These are phyloP conservation scores for Puccinia brachypodii DNA, from an alignment of 1,284 basidiomycete genomes.

Conservation along the genomic window DNA sequence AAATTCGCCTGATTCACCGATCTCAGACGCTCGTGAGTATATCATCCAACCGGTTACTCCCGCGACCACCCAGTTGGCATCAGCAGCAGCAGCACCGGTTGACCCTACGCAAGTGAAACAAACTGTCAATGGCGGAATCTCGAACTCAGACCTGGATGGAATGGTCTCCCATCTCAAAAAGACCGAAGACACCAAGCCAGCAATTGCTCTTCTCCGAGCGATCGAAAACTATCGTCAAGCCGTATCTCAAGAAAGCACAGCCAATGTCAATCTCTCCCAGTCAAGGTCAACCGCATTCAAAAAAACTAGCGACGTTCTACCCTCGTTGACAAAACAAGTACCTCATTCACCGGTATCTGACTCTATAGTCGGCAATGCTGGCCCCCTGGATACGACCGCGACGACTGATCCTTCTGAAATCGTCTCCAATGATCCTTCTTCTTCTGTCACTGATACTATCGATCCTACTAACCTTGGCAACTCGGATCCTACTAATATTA, in stretches of 20 bases:
- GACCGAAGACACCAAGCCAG: not conserved
- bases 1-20: not conserved
- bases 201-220: not conserved
- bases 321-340: no score
- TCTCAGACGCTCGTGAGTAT: not conserved
- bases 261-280: not conserved
- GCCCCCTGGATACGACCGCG: no score
- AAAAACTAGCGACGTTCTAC: no score
- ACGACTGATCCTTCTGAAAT: no score
- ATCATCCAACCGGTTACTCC: not conserved
- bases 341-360: no score
- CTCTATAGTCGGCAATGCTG: no score
- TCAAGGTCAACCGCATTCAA: not conserved
- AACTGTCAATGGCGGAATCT: not conserved
- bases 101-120: not conserved
- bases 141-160: not conserved
- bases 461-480: no score
- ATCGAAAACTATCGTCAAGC: not conserved
- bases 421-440: no score
- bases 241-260: not conserved
- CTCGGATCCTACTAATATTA: no score
- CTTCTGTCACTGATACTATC: no score
- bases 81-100: no score
- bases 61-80: not conserved
- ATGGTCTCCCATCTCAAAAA: not conserved